Conservation (phyloP, 352 stramenopile species). For the Blastocystis sp. region DNA sequence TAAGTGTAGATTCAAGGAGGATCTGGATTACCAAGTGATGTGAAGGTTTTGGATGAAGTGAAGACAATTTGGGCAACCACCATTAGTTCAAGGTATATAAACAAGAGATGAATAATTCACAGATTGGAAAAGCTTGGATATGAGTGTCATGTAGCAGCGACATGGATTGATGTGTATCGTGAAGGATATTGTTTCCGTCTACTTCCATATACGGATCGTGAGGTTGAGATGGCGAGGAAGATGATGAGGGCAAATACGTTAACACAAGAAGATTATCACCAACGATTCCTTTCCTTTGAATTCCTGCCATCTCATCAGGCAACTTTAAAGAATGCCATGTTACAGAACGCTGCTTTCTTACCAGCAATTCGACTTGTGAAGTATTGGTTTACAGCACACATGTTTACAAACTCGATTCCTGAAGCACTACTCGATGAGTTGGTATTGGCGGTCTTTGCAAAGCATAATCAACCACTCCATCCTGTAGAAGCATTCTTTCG, state of each 20-base stretch:
- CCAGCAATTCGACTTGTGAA: neutral
- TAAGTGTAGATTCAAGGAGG: neutral
- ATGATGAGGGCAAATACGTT: neutral
- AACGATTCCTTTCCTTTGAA: neutral
- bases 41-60: neutral
- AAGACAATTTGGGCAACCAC: constrained; percentile 29
- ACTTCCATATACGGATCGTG: neutral
- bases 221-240: neutral
- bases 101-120: neutral
- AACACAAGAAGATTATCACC: neutral
- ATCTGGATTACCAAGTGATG: neutral
- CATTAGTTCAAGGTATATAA: neutral
- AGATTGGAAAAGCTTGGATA: constrained; percentile 27
- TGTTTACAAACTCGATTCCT: neutral
- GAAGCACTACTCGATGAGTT: neutral
- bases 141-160: neutral
- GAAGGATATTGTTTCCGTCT: neutral
- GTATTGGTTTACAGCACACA: neutral
- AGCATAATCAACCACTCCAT: neutral
- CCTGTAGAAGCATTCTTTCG: neutral
- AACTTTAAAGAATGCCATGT: neutral
- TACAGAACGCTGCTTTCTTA: constrained; percentile 51
- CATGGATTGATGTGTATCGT: neutral
- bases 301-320: neutral
- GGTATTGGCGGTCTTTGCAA: neutral